A percentile compares a stretch with the other conserved stretches of the same genome.
Evolutionary conservation across 2,329 filamentous ascomycete genomes (phyloP).

Genomic region (Mollisia scopiformis): DNA sequence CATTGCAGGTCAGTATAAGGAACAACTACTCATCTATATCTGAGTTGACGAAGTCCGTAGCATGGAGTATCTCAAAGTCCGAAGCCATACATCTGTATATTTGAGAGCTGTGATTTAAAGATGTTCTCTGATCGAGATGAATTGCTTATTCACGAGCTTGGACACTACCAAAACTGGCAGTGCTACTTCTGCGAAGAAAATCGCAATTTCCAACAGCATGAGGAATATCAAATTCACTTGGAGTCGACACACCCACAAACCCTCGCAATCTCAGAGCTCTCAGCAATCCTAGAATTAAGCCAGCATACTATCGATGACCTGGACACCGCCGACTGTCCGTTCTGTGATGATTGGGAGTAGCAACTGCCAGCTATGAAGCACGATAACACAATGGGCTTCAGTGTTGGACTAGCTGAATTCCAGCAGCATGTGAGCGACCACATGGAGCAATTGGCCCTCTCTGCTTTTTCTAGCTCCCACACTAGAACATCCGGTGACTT

Average conservation of each 20-base stretch:
- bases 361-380: constrained; percentile 8
- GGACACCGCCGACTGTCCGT: constrained; percentile 29
- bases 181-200: constrained; percentile 28
- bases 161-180: constrained; percentile 28
- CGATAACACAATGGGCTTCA: constrained; percentile 8
- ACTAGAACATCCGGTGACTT: too few relatives aligned
- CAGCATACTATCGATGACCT: constrained; percentile 13
- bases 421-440: constrained; percentile 26
- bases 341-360: constrained; percentile 36
- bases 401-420: constrained; percentile 20
- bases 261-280: constrained; percentile 19
- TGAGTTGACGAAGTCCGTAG: too few relatives aligned
- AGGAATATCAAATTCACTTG: constrained; percentile 13
- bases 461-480: constrained; percentile 24
- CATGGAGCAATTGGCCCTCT: constrained; percentile 31
- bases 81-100: constrained; percentile 38
- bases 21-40: too few relatives aligned
- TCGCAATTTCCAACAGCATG: not conserved
- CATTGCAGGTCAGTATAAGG: too few relatives aligned
- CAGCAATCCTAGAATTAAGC: constrained; percentile 20
- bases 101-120: constrained; percentile 30
- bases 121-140: constrained; percentile 30
- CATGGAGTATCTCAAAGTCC: constrained; percentile 36
- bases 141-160: constrained; percentile 36
- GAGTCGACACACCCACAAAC: constrained; percentile 3